A percentile compares a stretch with the other conserved stretches of the same genome.
phyloP scores from a whole-genome alignment of 2,329 filamentous ascomycete genomes.

The Aspergillus latus region DNA sequence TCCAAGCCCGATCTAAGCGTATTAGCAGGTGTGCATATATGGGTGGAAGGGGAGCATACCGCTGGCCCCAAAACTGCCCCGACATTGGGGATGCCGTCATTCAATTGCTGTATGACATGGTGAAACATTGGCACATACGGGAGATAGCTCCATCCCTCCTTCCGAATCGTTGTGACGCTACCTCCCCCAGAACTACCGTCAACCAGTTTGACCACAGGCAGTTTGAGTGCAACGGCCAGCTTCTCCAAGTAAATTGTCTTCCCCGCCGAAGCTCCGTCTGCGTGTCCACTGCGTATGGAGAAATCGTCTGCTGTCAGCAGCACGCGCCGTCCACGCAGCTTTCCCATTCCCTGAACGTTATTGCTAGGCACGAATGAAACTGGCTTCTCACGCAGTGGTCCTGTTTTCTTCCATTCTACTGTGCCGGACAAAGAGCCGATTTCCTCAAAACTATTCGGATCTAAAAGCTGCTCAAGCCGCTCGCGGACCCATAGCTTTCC shows the following conservation, averaged over 20 bases:
- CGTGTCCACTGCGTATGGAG: constrained; percentile 62
- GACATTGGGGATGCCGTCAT: constrained; percentile 63
- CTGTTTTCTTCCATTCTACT: constrained; percentile 56
- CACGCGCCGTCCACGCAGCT: constrained; percentile 54
- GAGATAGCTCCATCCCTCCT: constrained; percentile 59
- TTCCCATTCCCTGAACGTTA: constrained; percentile 62
- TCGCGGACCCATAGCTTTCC: constrained; percentile 67
- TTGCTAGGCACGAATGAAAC: constrained; percentile 59
- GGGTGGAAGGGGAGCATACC: constrained; percentile 23
- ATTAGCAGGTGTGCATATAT: constrained; percentile 1
- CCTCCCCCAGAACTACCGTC: constrained; percentile 65
- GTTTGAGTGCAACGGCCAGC: constrained; percentile 55
- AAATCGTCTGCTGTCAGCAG: constrained; percentile 66
- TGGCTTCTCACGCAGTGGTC: constrained; percentile 41
- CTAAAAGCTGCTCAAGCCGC: constrained; percentile 59
- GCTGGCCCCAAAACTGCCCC: constrained; percentile 64
- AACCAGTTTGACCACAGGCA: constrained; percentile 64
- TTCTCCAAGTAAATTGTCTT: constrained; percentile 65
- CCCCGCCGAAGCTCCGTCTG: constrained; percentile 58
- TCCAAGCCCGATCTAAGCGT: constrained; percentile 56
- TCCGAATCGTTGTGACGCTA: constrained; percentile 59
- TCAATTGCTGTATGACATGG: constrained; percentile 58
- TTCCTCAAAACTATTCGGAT: constrained; percentile 57
- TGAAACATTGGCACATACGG: constrained; percentile 57
- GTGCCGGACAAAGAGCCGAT: constrained; percentile 62